These are phyloP conservation scores for Xylaria sp. DNA, from an alignment of 2,329 filamentous ascomycete species.

Conservation along the genomic window DNA sequence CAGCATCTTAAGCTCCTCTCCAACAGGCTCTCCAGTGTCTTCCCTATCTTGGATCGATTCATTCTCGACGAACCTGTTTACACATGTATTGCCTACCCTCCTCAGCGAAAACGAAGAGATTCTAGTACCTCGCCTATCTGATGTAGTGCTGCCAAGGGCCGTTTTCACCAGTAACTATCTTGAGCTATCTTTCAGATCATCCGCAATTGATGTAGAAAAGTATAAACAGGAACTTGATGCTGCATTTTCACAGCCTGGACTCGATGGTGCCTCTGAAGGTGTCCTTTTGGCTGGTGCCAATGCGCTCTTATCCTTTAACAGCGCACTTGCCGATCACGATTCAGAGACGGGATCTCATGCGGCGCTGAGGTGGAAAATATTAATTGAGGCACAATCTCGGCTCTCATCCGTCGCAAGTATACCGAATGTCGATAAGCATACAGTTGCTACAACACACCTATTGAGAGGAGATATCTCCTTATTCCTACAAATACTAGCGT, in stretches of 20 bases:
- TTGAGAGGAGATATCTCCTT: conserved; percentile 47
- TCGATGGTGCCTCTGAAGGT: conserved; percentile 38
- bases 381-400: conserved; percentile 40
- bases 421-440: conserved; percentile 22
- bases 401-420: conserved; percentile 36
- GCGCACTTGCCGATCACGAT: conserved; percentile 40
- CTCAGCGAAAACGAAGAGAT: conserved; percentile 21
- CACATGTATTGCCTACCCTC: conserved; percentile 22
- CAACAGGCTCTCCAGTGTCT: conserved; percentile 28
- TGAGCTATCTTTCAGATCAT: conserved; percentile 43
- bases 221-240: conserved; percentile 46
- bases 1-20: conserved; percentile 55
- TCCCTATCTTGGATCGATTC: conserved; percentile 67
- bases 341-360: conserved; percentile 23
- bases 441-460: conserved; percentile 44
- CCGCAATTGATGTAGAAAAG: conserved; percentile 40
- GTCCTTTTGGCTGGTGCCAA: conserved; percentile 41
- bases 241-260: conserved; percentile 41
- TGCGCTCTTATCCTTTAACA: conserved; percentile 45
- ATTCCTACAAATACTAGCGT: conserved; percentile 42
- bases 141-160: conserved; percentile 44
- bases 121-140: conserved; percentile 30
- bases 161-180: conserved; percentile 43
- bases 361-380: conserved; percentile 44
- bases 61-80: conserved; percentile 61